Base-by-base conservation (phyloP, 2,329 filamentous ascomycete genomes). In the Cladophialophora bantiana region DNA sequence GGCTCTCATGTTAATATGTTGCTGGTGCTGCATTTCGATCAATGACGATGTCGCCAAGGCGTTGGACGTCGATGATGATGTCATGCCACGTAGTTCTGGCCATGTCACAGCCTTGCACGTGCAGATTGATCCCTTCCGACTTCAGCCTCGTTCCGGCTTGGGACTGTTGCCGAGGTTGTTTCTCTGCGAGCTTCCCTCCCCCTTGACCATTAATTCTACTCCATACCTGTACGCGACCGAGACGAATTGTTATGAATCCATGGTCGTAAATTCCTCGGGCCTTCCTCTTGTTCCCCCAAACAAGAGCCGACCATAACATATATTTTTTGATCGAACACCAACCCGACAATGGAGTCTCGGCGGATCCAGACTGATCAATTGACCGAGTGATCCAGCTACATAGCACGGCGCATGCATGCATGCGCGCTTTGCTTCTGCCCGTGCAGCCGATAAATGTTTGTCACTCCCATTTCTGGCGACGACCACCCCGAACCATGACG, bases 71-170 rank as follows among this genome's bases (percentile, higher is more conserved):
- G 42, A 18, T 4, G 45, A 50, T 50, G 45, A 50, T 50, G 45
- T 50, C 45, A 50, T 50, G 45, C n/a, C 38, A 26, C 12, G 38
- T 15, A 3, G 38, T 15, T 26, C 26, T 26, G 26, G 26, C 26
- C 3, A 3, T 26, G 26, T 26, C 26, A 26, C 38, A 42, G 38
- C 38, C 38, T 42, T 42, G n/a, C 42, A 48, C 42, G 18, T 48
- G 42, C 7, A 7, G n/a, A 7, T 13, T 4, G 7, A 40, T 40
- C 15, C 38, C 38, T 4, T 10, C 10, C 4, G 1, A 10, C 38
- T 50, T 50, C 18, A 50, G 45, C 45, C 45, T 50, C 45, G 45
- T 42, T 26, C 45, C 18, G 26, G 9, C 18, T 50, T 45, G n/a
- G 40, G 40, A 20, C 18, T 3, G 26, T 50, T 50, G n/a, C 45